Evolutionary conservation across 1,284 basidiomycete species (phyloP), one percentile per base, ranked within the genome.

Genomic region (Heterobasidion irregulare): DNA sequence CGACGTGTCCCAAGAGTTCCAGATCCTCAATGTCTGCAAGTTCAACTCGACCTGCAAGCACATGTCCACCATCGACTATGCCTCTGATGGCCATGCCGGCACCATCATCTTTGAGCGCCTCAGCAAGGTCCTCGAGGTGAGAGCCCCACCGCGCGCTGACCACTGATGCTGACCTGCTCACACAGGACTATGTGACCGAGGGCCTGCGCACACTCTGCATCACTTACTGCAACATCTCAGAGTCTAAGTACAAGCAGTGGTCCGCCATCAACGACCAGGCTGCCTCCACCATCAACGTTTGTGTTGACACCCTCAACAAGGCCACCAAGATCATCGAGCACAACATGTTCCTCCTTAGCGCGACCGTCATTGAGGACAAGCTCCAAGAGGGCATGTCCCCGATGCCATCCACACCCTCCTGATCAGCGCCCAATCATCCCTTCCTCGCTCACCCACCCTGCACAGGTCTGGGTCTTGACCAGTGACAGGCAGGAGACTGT

Each of bases 401-500:
- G 97, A 99, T 65, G 89, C 97, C 2, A 99, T 99, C 57, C 94
- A 98, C 67, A 98, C 94, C 1, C 72, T 99, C 45, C 97, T 99
- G 66, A 92, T 90, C 47, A 3, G 19, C 3, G 19, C 19, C 26
- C 26, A 5, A 26, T 4, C 26, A 26, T 26, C 26, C 26, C 26
- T 5, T 26, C 26, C 26, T 26, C 26, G 26, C 26, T 26, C 26
- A 26, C 26, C 26, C 26, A 5, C 26, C 26, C 26, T 5, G 15
- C 18, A 4, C 38, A 89, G 85, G 88, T 99, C n/a, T 99, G 97
- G 97, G 94, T 99, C 9, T 73, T 99, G 51, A 99, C 97, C 1
- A 97, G 97, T 1, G 97, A 99, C 71, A 78, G 96, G 59, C 96
- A 99, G 74, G 97, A 99, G 72, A 99, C 97, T 2, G 97, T 97